Evolutionary conservation across 108 stramenopile species (phyloP).

Genomic region (Bacterosira constricta): DNA sequence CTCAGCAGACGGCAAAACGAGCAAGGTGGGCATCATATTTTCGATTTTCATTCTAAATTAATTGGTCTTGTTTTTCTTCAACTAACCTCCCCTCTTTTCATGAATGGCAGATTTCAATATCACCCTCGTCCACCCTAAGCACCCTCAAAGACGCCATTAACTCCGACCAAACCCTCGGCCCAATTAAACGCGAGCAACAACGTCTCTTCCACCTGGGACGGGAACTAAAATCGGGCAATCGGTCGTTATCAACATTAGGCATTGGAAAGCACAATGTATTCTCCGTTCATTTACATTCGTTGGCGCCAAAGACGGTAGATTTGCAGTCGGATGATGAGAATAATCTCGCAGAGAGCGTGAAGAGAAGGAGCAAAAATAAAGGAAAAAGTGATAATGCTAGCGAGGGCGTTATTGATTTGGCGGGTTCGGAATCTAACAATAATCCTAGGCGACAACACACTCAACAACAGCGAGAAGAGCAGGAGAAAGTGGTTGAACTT

Average conservation of each 20-base stretch:
- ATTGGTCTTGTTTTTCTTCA: too few relatives aligned
- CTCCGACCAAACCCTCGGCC: constrained; percentile 27
- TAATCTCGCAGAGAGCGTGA: not conserved
- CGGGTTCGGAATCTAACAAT: not conserved
- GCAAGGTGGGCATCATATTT: too few relatives aligned
- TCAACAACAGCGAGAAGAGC: not conserved
- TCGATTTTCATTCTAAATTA: too few relatives aligned
- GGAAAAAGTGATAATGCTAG: not conserved
- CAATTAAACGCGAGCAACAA: constrained; percentile 47
- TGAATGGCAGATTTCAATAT: constrained; percentile 8
- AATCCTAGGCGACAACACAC: not conserved
- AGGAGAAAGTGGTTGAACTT: constrained; percentile 37
- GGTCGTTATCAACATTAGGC: constrained; percentile 58
- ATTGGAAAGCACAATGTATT: constrained; percentile 51
- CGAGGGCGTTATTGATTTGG: not conserved
- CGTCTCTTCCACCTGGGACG: constrained; percentile 79
- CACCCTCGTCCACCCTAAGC: constrained; percentile 31
- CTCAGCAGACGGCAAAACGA: too few relatives aligned
- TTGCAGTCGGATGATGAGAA: not conserved
- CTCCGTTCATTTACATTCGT: constrained; percentile 44
- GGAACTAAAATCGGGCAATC: constrained; percentile 71
- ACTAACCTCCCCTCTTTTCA: not conserved
- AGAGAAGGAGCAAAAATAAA: not conserved
- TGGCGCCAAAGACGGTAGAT: constrained; percentile 3
- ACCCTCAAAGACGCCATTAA: constrained; percentile 38